Conservation (phyloP, 257 asterid genomes). For the Solanum bukasovii region DNA sequence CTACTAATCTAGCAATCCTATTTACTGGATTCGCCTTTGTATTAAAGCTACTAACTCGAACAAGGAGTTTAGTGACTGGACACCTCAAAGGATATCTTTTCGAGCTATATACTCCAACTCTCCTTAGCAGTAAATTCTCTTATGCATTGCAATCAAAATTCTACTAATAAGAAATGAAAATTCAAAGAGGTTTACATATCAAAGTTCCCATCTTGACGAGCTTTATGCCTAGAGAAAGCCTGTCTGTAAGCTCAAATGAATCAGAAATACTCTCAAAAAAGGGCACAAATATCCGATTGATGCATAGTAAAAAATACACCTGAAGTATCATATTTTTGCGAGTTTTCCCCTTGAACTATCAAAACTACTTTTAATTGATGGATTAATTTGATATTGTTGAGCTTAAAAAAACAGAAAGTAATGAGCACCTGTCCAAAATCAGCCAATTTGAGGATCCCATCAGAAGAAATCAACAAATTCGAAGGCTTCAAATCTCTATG, state of each 20-base stretch:
- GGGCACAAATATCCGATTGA: background rate
- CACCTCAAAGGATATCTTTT: background rate
- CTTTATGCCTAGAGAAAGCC: background rate
- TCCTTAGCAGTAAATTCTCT: background rate
- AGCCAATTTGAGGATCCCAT: constrained; percentile 81
- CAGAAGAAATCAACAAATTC: constrained; percentile 73
- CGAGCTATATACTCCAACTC: background rate
- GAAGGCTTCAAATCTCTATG: constrained; percentile 92
- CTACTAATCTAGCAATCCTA: background rate
- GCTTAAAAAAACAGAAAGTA: background rate
- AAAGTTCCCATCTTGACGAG: background rate
- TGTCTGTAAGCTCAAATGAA: background rate
- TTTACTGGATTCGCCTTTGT: background rate
- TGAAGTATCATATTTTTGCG: background rate
- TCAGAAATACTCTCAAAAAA: background rate
- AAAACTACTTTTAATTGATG: background rate
- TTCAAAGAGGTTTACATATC: background rate
- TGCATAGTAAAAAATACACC: background rate
- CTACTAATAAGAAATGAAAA: background rate
- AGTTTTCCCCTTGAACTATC: background rate
- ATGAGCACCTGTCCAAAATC: constrained; percentile 87
- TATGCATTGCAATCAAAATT: background rate
- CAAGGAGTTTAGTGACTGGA: background rate
- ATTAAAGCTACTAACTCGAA: background rate
- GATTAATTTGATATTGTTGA: background rate